These are phyloP conservation scores for Populus ilicifolia DNA, from an alignment of 345 rosid genomes.

Conservation along the genomic window DNA sequence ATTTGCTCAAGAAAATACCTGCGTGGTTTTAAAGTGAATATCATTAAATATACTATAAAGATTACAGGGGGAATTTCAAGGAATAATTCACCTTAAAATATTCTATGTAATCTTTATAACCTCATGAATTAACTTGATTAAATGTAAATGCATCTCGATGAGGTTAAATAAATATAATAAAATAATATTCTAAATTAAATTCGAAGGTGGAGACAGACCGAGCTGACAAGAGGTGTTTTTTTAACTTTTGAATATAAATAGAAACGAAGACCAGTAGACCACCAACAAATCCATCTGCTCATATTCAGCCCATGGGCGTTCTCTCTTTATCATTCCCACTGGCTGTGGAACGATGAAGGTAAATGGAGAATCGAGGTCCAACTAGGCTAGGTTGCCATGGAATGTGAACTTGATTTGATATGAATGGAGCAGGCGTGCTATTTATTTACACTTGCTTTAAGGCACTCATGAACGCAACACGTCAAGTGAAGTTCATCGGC, in stretches of 20 bases:
- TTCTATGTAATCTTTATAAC: no score
- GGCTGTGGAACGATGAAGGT: neutral
- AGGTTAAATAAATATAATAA: no score
- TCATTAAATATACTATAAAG: no score
- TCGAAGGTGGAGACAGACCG: neutral
- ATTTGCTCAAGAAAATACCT: no score
- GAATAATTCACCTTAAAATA: no score
- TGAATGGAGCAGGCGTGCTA: neutral
- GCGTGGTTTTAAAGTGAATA: no score
- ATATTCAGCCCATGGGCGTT: neutral
- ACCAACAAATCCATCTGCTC: neutral
- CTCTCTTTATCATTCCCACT: neutral
- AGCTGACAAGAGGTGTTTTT: neutral
- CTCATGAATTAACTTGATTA: no score
- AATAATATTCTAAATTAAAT: neutral
- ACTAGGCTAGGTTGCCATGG: neutral
- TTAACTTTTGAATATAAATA: neutral
- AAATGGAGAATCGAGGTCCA: slow-evolving; percentile 12
- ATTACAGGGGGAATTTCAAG: no score
- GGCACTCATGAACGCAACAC: neutral
- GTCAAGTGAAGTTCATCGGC: neutral
- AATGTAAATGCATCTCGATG: no score
- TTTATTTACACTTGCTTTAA: neutral
- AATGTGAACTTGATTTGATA: neutral
- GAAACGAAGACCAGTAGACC: neutral